Conservation (phyloP, 768 basidiomycete species). For the Russula brevipes region DNA sequence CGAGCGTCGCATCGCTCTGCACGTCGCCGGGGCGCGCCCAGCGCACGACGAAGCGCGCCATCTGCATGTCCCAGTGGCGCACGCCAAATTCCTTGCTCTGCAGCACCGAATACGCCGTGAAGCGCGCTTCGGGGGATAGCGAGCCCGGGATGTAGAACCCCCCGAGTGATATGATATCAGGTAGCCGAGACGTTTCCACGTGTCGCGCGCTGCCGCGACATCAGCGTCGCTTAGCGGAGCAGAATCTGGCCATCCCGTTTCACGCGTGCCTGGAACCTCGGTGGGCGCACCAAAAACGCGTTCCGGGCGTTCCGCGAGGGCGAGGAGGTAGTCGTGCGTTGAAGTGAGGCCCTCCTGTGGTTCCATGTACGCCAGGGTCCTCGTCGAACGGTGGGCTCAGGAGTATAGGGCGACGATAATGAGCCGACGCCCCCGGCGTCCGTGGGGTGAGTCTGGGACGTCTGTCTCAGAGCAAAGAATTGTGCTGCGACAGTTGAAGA, state of each 20-base stretch:
- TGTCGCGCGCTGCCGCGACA: constrained; percentile 26
- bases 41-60: constrained; percentile 31
- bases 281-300: constrained; percentile 25
- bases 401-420: constrained; percentile 25
- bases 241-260: constrained; percentile 21
- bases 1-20: constrained; percentile 22
- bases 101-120: constrained; percentile 28
- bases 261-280: constrained; percentile 15
- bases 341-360: constrained; percentile 29
- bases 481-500: constrained; percentile 30
- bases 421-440: constrained; percentile 5
- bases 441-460: constrained; percentile 26
- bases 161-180: constrained; percentile 31
- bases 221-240: constrained; percentile 28
- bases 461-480: constrained; percentile 30
- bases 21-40: constrained; percentile 22
- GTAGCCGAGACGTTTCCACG: constrained; percentile 28
- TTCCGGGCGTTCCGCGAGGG: constrained; percentile 29
- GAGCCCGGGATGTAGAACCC: constrained; percentile 32
- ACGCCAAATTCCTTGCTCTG: constrained; percentile 29
- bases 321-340: constrained; percentile 30
- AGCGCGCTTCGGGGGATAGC: constrained; percentile 28
- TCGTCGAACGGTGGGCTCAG: constrained; percentile 30
- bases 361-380: constrained; percentile 26
- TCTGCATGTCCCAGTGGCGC: constrained; percentile 32